Evolutionary conservation across 78 protist genomes (phyloP), one percentile per base, ranked within the genome.

Genomic region (Dictyostelium brefeldianum): DNA sequence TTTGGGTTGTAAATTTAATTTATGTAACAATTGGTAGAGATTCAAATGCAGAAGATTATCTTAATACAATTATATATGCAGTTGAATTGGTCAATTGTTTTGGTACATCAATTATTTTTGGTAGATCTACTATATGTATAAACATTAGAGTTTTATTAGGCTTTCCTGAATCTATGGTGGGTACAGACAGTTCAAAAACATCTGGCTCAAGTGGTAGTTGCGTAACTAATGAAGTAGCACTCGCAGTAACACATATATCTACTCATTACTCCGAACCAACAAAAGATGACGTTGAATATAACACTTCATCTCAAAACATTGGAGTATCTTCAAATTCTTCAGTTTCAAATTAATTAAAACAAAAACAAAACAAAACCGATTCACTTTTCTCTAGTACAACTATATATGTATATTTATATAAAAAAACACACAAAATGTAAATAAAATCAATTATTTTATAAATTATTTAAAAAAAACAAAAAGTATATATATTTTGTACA

Each of bases 91-190:
- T 83, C 4, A 83, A 83, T 71, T n/a, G 53, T 27, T 71, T 29
- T 22, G 31, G 51, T 36, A 71, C 51, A 0, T 43, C 46, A 11
- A 41, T 69, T 27, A 83, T 71, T n/a, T 71, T 83, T 54, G 90
- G 90, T 29, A 36, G 90, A 62, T 25, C 65, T 1, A 9, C 70
- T 12, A 31, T 50, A 2, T 53, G 53, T 41, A 83, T 5, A 20
- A 22, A n/a, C 8, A 51, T 83, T n/a, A 69, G 90, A 73, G 11
- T 71, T 9, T 36, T 73, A 9, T 41, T 83, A 1, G 90, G 90
- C 5, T 53, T 51, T 43, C 90, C 90, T 3, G 90, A 83, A 43
- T 70, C 59, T 10, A 83, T 83, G 25, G 90, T 31, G 17, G 41
- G 65, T 6, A 14, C 81, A 1, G 64, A 50, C 4, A 75, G 81